Base-by-base conservation (phyloP, 192 early-diverging fungal species). In the Haplosporangium gracile region DNA sequence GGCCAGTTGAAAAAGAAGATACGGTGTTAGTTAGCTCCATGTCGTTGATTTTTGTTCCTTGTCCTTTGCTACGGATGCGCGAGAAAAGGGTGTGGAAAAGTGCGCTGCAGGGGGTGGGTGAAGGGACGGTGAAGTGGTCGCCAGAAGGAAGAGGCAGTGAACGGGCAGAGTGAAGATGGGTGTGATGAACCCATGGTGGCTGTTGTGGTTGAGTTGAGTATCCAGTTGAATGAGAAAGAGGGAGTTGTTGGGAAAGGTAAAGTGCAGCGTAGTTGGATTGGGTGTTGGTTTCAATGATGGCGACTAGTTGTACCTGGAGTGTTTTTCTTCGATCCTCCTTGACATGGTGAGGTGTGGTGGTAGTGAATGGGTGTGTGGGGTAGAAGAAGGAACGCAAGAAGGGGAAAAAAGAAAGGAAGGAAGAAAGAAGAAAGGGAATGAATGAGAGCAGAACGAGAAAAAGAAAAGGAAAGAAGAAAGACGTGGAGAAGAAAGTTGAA, bases 311-410 rank as follows among this genome's bases (percentile, higher is more conserved):
- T 88, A 80, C 76, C 83, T 89, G 45, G 83, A 75, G 77, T 89
- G 90, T 63, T 82, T 89, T 60, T 80, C 89, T 4, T 80, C 82
- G 63, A 82, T 81, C 24, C 84, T 77, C 51, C 74, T 76, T 38
- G 90, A 83, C 90, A 89, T 90, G 39, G 74, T 20, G 70, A 15
- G 63, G 49, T 42, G 73, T 20, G 9, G 45, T 53, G 57, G 45
- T 22, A 15, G 63, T 3, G 9, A 22, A 15, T 75, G 75, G 40
- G 75, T 72, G 49, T 24, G 79, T 29, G 32, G 68, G 4, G 65
- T 51, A 68, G 45, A 45, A 38, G 36, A 43, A 75, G 39, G 24
- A 55, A 68, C 18, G 39, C 42, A 72, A 39, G 24, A 49, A 72
- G 51, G 45, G 55, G 36, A 20, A 60, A 32, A 43, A 40, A 74